phyloP scores from a whole-genome alignment of 441 rosid species.

The Raphanus hybrid region DNA sequence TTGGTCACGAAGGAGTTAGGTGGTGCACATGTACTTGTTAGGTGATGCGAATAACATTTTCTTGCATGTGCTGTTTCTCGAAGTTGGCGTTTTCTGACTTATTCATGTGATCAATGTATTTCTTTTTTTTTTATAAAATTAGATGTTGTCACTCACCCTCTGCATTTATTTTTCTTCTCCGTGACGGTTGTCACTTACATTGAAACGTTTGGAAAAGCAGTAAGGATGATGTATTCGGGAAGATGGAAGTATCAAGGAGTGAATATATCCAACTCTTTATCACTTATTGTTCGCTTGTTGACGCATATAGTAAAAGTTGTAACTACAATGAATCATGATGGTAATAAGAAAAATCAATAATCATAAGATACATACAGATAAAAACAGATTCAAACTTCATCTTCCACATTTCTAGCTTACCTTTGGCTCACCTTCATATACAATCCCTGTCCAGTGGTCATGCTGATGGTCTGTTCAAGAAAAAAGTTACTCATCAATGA shows the following conservation, averaged over 20 bases:
- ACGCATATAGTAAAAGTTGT: no score
- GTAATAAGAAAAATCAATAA: neutral
- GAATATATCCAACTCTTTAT: no score
- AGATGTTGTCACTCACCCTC: neutral
- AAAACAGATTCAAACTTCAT: slow-evolving; percentile 12
- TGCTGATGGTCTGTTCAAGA: slow-evolving; percentile 83
- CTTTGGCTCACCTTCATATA: slow-evolving; percentile 73
- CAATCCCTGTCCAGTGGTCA: slow-evolving; percentile 98
- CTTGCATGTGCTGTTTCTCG: neutral
- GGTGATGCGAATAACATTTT: neutral
- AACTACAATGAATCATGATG: no score
- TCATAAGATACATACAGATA: neutral
- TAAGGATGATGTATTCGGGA: no score
- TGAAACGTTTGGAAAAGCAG: no score
- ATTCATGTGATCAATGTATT: no score
- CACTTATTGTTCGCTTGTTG: no score
- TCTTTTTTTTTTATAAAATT: no score
- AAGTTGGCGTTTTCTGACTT: neutral
- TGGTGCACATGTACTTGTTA: neutral
- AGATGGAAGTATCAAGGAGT: no score
- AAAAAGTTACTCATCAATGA: slow-evolving; percentile 21
- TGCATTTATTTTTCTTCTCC: neutral
- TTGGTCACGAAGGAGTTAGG: neutral
- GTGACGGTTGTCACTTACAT: no score
- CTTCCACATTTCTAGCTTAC: slow-evolving; percentile 7